Base-by-base conservation (phyloP, 768 basidiomycete genomes). In the Lactifluus pinguis region DNA sequence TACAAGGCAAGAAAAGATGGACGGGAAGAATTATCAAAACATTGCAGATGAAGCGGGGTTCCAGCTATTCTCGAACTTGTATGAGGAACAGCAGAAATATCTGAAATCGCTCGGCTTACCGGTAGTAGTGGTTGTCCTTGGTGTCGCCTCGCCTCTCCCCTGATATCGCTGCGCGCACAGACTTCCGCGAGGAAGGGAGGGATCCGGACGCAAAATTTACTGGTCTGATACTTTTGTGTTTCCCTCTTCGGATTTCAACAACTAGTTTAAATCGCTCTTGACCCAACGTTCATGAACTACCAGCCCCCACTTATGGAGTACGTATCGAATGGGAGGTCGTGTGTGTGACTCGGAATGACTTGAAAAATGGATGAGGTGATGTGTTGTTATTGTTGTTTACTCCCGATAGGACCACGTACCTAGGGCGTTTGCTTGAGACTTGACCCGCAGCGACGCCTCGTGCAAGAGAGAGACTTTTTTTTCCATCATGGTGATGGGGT, bases 401-500 rank as follows among this genome's bases (percentile, higher is more conserved):
- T 15, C 29, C 19, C 19, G 19, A 42, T 41, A n/a, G 19, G 57
- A 29, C 41, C 14, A 57, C 39, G 41, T 50, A 50, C 56, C 32
- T 30, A 51, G 15, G 25, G 32, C 19, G n/a, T 44, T 50, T 6
- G 6, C 25, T 57, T 34, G 34, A 38, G n/a, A 25, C 6, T 47
- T 21, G 11, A 19, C 29, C 14, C 49, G 11, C 41, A 59, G 45
- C 58, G 38, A 44, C 45, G 51, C 51, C 58, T 30, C 51, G 56
- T 44, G 50, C 6, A 34, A 49, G 41, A 21, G 47, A 8, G 17
- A 19, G 15, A 38, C 42, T 51, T 57, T 58, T 58, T 57, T 58
- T 58, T 58, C 51, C 42, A 45, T 58, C 49, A 58, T 58, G 57
- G 15, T 52, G 57, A 58, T 50, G 41, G 19, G 56, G 48, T 41